Conservation (phyloP, 2,329 filamentous ascomycete genomes). For the Immersiporthe knoxdaviesiana region DNA sequence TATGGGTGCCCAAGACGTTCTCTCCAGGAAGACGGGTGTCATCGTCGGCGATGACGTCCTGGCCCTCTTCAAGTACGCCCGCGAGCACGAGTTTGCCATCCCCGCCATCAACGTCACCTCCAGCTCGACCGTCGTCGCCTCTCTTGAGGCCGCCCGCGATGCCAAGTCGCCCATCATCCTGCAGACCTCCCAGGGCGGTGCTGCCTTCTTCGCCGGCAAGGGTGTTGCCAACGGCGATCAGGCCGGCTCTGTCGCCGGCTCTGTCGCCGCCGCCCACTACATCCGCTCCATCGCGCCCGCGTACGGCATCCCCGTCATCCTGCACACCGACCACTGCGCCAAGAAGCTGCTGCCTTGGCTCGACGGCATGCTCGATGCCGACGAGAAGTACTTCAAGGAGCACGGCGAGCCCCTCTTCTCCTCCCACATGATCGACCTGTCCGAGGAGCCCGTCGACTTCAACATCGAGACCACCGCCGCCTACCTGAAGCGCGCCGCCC, state of each 20-base stretch:
- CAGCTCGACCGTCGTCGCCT: slow-evolving; percentile 74
- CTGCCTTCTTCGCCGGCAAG: slow-evolving; percentile 92
- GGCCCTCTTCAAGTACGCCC: slow-evolving; percentile 84
- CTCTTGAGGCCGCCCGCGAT: slow-evolving; percentile 94
- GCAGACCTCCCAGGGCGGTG: slow-evolving; percentile 91
- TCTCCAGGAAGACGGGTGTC: slow-evolving; percentile 66
- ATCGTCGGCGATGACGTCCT: slow-evolving; percentile 54
- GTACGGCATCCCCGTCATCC: slow-evolving; percentile 88
- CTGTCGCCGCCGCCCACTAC: slow-evolving; percentile 89
- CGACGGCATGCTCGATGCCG: slow-evolving; percentile 91
- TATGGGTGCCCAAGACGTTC: slow-evolving; percentile 56
- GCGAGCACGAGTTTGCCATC: slow-evolving; percentile 86
- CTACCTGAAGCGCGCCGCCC: slow-evolving; percentile 91
- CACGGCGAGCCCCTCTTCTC: slow-evolving; percentile 92
- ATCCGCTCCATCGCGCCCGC: slow-evolving; percentile 83
- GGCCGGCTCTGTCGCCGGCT: slow-evolving; percentile 83
- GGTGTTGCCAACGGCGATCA: slow-evolving; percentile 82
- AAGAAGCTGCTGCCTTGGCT: slow-evolving; percentile 99
- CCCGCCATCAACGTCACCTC: slow-evolving; percentile 94
- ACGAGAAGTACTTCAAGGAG: slow-evolving; percentile 93
- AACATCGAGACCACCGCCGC: slow-evolving; percentile 91
- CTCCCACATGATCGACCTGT: slow-evolving; percentile 98
- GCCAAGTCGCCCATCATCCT: slow-evolving; percentile 89
- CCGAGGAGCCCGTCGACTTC: slow-evolving; percentile 85
- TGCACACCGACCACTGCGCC: slow-evolving; percentile 98